Evolutionary conservation across 148 eudicot species (phyloP), one percentile per base, ranked within the genome.

Genomic region (Arctostaphylos glauca): DNA sequence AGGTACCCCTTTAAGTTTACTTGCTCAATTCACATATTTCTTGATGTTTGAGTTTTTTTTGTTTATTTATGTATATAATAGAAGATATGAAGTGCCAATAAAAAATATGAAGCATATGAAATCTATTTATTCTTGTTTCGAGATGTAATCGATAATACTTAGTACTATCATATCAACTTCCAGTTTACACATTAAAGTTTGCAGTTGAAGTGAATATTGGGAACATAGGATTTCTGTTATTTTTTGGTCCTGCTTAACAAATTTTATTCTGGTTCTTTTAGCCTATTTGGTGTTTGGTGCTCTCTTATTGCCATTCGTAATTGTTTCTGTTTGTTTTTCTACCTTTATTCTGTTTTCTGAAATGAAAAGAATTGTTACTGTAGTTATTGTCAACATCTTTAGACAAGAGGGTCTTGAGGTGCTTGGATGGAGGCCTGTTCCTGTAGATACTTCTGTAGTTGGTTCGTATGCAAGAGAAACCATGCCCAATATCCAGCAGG

Each of bases 381-480:
- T 89, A 96, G 99, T 84, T 80, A 90, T 96, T 80, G 54, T 83
- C 25, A 86, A 86, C 84, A 93, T 79, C 66, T 93, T 96, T 88
- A 85, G 88, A 9, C 90, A 94, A 89, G 99, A 96, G 89, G 99
- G 99, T 84, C 88, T 96, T 83, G 95, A 96, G 86, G 96, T 96
- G 90, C 90, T 96, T 82, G 99, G 97, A 80, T 96, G 99, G 99
- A 93, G 99, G 84, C 83, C 93, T 74, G 99, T 96, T 81, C 99
- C 99, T 43, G 93, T 90, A 87, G 91, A 90, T 84, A 53, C 87
- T 50, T 82, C 94, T 83, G 86, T 96, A 41, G 99, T 96, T 60
- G 99, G 99, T 78, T 89, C 82, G 47, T 89, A 93, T 88, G 97
- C 99, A 78, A 94, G 84, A 84, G 94, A 91, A 90, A 92, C 99